These are phyloP conservation scores for Botrytis deweyae DNA, from an alignment of 2,329 filamentous ascomycete species.

Conservation along the genomic window DNA sequence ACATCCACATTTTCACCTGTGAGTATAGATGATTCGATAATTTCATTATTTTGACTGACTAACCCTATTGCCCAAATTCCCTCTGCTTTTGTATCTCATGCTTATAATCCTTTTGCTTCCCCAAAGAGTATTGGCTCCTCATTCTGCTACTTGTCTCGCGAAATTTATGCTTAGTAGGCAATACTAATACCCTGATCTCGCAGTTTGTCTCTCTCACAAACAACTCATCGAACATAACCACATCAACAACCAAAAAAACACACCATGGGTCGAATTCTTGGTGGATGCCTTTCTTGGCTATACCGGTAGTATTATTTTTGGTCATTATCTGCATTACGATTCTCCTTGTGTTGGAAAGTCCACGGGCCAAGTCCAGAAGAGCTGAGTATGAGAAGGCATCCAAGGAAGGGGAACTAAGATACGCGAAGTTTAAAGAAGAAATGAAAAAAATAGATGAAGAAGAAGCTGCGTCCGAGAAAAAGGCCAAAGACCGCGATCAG, in stretches of 20 bases:
- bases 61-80: neutral
- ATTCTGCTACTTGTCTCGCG: neutral
- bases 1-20: neutral
- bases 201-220: neutral
- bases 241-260: neutral
- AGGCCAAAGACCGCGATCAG: rapidly evolving
- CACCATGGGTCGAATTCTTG: neutral
- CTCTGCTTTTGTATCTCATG: neutral
- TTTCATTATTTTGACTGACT: neutral
- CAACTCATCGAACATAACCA: neutral
- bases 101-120: neutral
- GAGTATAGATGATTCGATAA: neutral
- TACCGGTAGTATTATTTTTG: neutral
- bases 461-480: neutral
- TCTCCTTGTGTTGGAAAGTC: neutral
- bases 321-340: neutral
- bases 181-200: too few species aligned
- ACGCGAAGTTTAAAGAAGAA: neutral
- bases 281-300: neutral
- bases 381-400: neutral
- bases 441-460: neutral
- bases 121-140: neutral
- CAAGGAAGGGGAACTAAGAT: neutral
- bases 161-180: neutral
- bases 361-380: too few species aligned